phyloP scores from a whole-genome alignment of 345 rosid species.

The Kandelia obovata region DNA sequence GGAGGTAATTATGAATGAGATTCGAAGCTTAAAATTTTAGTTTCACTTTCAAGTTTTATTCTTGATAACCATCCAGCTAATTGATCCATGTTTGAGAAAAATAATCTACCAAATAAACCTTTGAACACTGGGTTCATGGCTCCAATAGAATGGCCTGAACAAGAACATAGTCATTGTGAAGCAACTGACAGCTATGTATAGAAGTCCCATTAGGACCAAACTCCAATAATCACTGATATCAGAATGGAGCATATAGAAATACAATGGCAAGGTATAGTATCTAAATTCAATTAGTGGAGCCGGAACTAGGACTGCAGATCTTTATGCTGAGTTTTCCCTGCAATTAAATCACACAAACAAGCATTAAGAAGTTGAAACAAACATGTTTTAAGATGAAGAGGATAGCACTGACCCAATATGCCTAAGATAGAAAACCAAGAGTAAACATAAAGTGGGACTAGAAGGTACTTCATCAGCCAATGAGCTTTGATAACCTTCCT shows the following conservation, averaged over 20 bases:
- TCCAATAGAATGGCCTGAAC: conserved; percentile 73
- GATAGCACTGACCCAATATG: conserved; percentile 51
- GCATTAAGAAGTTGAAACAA: background rate
- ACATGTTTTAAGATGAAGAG: background rate
- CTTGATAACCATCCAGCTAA: no score
- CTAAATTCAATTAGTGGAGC: conserved; percentile 92
- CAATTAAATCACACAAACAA: conserved; percentile 21
- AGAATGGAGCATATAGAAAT: conserved; percentile 58
- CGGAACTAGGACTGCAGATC: conserved; percentile 69
- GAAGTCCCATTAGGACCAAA: conserved; percentile 54
- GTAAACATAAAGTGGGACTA: conserved; percentile 67
- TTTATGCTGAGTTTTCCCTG: conserved; percentile 56
- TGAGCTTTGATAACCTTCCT: conserved; percentile 70
- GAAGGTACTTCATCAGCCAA: conserved; percentile 64
- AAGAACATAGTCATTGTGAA: conserved; percentile 79
- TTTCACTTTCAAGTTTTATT: no score
- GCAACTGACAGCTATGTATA: conserved; percentile 39
- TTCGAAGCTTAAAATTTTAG: no score
- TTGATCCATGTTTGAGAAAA: no score
- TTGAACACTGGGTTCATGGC: conserved; percentile 80
- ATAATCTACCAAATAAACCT: conserved; percentile 82
- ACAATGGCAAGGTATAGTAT: conserved; percentile 85
- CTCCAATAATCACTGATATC: conserved; percentile 22
- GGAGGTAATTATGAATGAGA: no score
- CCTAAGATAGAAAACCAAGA: conserved; percentile 81